phyloP scores from a whole-genome alignment of 441 rosid genomes.

The Adansonia grandidieri region DNA sequence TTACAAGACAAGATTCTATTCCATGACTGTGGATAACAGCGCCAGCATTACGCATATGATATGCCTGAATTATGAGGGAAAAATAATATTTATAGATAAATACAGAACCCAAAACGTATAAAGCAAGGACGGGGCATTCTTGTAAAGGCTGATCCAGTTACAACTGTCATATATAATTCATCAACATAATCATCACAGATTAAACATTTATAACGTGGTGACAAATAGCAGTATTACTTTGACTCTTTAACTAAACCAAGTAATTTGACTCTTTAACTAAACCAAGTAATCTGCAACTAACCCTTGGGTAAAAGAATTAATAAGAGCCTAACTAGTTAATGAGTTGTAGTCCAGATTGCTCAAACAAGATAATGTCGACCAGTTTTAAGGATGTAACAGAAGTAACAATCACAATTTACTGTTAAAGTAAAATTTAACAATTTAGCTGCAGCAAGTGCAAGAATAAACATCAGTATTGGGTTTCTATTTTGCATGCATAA shows the following conservation, averaged over 20 bases:
- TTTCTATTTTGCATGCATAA: neutral
- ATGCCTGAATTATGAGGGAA: slow-evolving; percentile 56
- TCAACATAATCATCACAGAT: neutral
- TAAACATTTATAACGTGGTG: slow-evolving; percentile 3
- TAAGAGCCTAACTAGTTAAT: slow-evolving; percentile 6
- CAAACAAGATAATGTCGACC: neutral
- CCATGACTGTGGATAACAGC: slow-evolving; percentile 99
- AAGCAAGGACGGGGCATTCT: neutral
- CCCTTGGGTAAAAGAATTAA: neutral
- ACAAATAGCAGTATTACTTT: slow-evolving; percentile 7
- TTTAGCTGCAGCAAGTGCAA: neutral
- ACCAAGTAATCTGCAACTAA: neutral
- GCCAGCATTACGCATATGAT: slow-evolving; percentile 89
- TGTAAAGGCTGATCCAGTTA: neutral
- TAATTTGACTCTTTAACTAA: neutral
- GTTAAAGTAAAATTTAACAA: neutral
- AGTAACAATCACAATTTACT: slow-evolving; percentile 7
- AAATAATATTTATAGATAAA: neutral
- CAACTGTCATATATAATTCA: neutral
- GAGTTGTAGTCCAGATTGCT: neutral
- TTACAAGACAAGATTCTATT: slow-evolving; percentile 89
- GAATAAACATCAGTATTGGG: neutral
- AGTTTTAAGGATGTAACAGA: neutral
- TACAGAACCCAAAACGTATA: slow-evolving; percentile 17
- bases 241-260: slow-evolving; percentile 9